Percentiles rank a stretch among this genome's conserved stretches.
phyloP scores from a whole-genome alignment of 305 asterid genomes.

The Solanum chacoense region DNA sequence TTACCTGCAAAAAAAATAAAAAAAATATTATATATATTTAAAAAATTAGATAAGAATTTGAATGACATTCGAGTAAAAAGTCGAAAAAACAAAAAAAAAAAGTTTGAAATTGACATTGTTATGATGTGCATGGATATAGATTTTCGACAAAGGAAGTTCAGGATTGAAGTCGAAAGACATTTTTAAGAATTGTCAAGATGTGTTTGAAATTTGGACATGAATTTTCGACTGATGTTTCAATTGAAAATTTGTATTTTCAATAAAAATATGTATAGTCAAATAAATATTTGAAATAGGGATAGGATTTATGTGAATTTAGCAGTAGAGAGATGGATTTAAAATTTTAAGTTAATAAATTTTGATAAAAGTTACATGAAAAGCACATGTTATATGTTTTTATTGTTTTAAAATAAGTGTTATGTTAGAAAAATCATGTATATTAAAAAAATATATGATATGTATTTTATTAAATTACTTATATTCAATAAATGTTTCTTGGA shows the following conservation, averaged over 20 bases:
- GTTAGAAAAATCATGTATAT: not conserved
- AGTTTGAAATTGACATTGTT: not conserved
- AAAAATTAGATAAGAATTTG: not conserved
- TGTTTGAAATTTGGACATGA: not conserved
- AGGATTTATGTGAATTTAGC: not conserved
- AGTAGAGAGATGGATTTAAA: not conserved
- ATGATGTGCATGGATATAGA: not conserved
- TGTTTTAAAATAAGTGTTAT: not conserved
- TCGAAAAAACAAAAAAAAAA: not conserved
- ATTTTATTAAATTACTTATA: too few relatives aligned
- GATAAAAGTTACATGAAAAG: not conserved
- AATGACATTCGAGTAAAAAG: not conserved
- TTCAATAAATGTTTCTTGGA: too few relatives aligned
- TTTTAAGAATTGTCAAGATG: too few relatives aligned
- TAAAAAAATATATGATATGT: too few relatives aligned
- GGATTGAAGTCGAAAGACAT: not conserved
- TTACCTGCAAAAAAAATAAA: constrained; percentile 22
- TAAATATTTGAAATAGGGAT: not conserved
- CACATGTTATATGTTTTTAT: not conserved
- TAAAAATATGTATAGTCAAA: not conserved
- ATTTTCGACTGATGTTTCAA: not conserved
- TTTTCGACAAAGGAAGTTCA: not conserved
- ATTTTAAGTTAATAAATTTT: not conserved
- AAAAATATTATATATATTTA: not conserved
- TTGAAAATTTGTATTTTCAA: not conserved